phyloP scores from a whole-genome alignment of 2,329 filamentous ascomycete species.

The Chrysoporthe deuterocubensis region DNA sequence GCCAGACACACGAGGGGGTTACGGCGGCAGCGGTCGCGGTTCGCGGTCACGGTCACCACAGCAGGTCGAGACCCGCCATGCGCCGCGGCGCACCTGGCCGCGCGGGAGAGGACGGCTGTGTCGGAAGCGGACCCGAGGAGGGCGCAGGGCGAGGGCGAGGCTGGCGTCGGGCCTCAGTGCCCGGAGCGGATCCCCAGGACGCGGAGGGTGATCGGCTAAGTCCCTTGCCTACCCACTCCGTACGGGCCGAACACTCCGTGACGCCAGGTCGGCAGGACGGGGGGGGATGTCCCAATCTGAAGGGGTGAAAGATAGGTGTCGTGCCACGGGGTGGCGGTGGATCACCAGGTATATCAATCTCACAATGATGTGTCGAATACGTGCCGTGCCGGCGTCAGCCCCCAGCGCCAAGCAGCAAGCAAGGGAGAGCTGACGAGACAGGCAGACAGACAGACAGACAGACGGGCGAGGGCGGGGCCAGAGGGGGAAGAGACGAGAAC shows the following conservation, averaged over 20 bases:
- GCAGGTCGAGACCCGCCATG: conserved; percentile 10
- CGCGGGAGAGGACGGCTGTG: neutral
- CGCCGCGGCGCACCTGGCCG: neutral
- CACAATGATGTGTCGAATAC: no score
- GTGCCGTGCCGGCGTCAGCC: no score
- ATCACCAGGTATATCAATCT: neutral
- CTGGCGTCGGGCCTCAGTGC: neutral
- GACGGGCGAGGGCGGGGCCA: no score
- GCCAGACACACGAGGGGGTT: neutral
- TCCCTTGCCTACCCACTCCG: conserved; percentile 9
- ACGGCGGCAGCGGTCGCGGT: neutral
- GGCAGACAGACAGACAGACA: no score
- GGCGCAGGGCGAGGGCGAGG: neutral
- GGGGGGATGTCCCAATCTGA: no score
- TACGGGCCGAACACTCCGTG: conserved; percentile 3
- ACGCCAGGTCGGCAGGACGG: neutral
- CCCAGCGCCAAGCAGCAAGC: no score
- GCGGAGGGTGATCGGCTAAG: conserved; percentile 13
- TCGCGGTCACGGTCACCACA: neutral
- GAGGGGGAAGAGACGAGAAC: no score
- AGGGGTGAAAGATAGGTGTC: neutral
- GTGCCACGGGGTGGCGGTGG: neutral
- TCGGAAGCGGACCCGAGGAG: conserved; percentile 6
- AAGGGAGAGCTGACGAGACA: no score
- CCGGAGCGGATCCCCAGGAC: conserved; percentile 5